Conservation (phyloP, 1,284 basidiomycete genomes). For the Trichosporon sp. region DNA sequence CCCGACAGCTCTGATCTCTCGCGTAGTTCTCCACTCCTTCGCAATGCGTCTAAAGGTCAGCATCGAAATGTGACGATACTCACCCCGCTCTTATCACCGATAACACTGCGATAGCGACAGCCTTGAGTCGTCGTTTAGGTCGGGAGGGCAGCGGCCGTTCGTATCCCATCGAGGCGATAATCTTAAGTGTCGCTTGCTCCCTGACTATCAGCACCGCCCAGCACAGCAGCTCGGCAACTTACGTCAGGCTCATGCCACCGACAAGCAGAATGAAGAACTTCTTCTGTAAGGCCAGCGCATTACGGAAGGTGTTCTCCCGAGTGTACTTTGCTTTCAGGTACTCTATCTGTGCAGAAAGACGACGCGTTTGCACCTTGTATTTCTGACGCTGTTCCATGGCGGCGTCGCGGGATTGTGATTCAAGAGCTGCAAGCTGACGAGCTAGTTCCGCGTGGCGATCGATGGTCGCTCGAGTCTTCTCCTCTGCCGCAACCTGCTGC, state of each 20-base stretch:
- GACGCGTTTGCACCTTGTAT: slow-evolving; percentile 34
- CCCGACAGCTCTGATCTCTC: background rate
- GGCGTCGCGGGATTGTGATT: background rate
- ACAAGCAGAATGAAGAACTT: slow-evolving; percentile 55
- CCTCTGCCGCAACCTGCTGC: slow-evolving; percentile 10
- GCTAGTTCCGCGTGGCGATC: background rate
- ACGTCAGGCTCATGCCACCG: slow-evolving; percentile 66
- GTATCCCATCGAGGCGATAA: slow-evolving; percentile 72
- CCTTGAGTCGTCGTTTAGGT: slow-evolving; percentile 56
- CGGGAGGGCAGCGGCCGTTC: slow-evolving; percentile 48
- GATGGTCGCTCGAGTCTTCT: slow-evolving; percentile 19
- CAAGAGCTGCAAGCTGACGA: background rate
- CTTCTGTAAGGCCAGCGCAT: slow-evolving; percentile 79
- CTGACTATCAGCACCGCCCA: slow-evolving; percentile 47
- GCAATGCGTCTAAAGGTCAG: slow-evolving; percentile 6
- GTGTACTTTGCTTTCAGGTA: slow-evolving; percentile 89
- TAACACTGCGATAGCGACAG: slow-evolving; percentile 57
- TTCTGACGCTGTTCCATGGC: slow-evolving; percentile 22
- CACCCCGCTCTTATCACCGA: slow-evolving; percentile 66
- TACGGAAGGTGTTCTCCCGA: slow-evolving; percentile 75
- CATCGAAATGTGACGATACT: slow-evolving; percentile 30
- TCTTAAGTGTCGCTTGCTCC: slow-evolving; percentile 68
- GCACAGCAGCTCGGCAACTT: slow-evolving; percentile 19
- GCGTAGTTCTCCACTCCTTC: background rate
- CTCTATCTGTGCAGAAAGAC: slow-evolving; percentile 57